Conservation (phyloP, 1,284 basidiomycete genomes). For the Cutaneotrichosporon cutaneum region DNA sequence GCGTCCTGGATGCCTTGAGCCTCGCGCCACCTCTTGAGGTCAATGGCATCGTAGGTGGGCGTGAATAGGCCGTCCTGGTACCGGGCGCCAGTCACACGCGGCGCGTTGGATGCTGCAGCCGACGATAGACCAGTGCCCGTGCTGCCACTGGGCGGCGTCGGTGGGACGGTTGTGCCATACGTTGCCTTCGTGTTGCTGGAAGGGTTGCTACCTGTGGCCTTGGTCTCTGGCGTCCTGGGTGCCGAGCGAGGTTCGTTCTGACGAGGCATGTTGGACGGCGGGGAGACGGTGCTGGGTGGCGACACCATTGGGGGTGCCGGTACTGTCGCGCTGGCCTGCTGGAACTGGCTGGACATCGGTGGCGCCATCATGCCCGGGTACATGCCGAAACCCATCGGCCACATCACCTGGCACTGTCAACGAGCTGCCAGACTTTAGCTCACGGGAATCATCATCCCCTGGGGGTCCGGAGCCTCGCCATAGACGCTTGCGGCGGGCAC, state of each 20-base stretch:
- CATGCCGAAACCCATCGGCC: neutral
- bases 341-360: neutral
- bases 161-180: neutral
- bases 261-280: neutral
- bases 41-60: conserved; percentile 30
- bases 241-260: neutral
- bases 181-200: neutral
- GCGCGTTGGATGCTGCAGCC: conserved; percentile 1
- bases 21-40: conserved; percentile 30
- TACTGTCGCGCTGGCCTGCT: no score
- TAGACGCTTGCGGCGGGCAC: neutral
- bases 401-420: conserved; percentile 14
- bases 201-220: neutral
- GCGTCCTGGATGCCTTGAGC: conserved; percentile 19
- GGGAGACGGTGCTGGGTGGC: neutral
- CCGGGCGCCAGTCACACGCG: conserved; percentile 20
- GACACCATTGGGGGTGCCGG: neutral
- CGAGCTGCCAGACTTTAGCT: neutral
- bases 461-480: neutral
- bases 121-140: no score
- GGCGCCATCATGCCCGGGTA: neutral
- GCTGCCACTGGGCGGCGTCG: neutral
- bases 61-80: conserved; percentile 32
- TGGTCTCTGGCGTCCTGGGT: neutral
- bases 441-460: conserved; percentile 10